These are phyloP conservation scores for Paspalum notatum DNA, from an alignment of 176 grass and related monocot species.

Conservation along the genomic window DNA sequence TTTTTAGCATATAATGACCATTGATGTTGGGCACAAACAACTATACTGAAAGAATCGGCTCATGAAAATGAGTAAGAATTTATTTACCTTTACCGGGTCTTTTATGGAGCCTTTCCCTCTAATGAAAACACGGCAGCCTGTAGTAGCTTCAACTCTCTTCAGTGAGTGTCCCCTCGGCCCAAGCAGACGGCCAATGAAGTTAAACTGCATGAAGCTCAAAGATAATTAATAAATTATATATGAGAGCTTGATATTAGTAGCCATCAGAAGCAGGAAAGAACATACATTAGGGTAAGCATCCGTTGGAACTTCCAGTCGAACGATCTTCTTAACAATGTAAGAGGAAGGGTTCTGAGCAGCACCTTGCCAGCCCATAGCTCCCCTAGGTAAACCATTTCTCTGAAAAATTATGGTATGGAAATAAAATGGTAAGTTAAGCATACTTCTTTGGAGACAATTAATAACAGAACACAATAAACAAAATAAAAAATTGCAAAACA, in stretches of 20 bases:
- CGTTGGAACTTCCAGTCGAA: slow-evolving; percentile 68
- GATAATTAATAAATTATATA: slow-evolving; percentile 19
- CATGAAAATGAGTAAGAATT: slow-evolving; percentile 13
- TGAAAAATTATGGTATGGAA: slow-evolving; percentile 34
- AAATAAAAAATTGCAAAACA: slow-evolving; percentile 8
- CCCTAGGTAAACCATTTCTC: slow-evolving; percentile 66
- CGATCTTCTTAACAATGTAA: slow-evolving; percentile 76
- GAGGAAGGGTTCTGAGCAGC: slow-evolving; percentile 53
- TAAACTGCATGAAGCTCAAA: slow-evolving; percentile 55
- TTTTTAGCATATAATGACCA: neutral
- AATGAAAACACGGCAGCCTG: slow-evolving; percentile 84
- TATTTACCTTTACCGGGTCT: slow-evolving; percentile 70
- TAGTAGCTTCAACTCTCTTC: slow-evolving; percentile 80
- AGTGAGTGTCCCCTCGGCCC: slow-evolving; percentile 81
- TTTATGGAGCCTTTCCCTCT: slow-evolving; percentile 88
- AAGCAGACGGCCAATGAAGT: slow-evolving; percentile 85
- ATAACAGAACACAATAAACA: neutral
- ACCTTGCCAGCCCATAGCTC: slow-evolving; percentile 61
- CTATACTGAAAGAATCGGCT: neutral
- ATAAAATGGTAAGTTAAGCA: slow-evolving; percentile 7
- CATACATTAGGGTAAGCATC: slow-evolving; percentile 71
- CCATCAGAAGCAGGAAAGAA: slow-evolving; percentile 17
- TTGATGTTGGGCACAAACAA: neutral
- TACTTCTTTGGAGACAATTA: slow-evolving; percentile 7
- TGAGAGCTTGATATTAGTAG: slow-evolving; percentile 26